Conservation (phyloP, 2,329 filamentous ascomycete genomes). For the Ophiostoma sp. region DNA sequence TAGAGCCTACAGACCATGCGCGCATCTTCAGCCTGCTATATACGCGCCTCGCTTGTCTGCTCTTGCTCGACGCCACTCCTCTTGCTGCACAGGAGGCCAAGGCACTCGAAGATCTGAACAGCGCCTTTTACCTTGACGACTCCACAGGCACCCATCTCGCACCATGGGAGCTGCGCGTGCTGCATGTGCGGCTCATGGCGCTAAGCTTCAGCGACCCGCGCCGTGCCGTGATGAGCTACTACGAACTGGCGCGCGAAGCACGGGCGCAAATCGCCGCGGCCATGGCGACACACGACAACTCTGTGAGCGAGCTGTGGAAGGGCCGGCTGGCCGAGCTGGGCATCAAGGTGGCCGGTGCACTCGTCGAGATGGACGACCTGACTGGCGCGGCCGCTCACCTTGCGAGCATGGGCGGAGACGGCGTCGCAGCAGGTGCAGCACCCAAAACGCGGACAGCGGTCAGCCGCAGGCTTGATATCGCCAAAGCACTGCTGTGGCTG, state of each 20-base stretch:
- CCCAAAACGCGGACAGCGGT: constrained; percentile 27
- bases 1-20: constrained; percentile 52
- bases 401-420: constrained; percentile 42
- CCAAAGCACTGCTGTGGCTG: constrained; percentile 65
- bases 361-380: constrained; percentile 83
- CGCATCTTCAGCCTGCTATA: constrained; percentile 74
- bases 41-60: constrained; percentile 73
- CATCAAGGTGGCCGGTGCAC: constrained; percentile 56
- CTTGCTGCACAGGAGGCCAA: constrained; percentile 64
- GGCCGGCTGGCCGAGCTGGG: constrained; percentile 69
- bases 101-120: constrained; percentile 57
- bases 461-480: constrained; percentile 38
- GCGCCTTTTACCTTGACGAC: constrained; percentile 52
- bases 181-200: constrained; percentile 77
- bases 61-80: constrained; percentile 67
- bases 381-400: constrained; percentile 73
- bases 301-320: constrained; percentile 63
- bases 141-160: constrained; percentile 57
- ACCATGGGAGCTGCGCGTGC: constrained; percentile 79
- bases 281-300: constrained; percentile 41
- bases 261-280: constrained; percentile 53
- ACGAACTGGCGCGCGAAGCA: constrained; percentile 78
- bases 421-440: constrained; percentile 25
- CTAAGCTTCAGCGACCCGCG: constrained; percentile 80
- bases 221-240: constrained; percentile 81